These are phyloP conservation scores for Helminthosporium solani DNA, from an alignment of 2,329 filamentous ascomycete species.

Conservation along the genomic window DNA sequence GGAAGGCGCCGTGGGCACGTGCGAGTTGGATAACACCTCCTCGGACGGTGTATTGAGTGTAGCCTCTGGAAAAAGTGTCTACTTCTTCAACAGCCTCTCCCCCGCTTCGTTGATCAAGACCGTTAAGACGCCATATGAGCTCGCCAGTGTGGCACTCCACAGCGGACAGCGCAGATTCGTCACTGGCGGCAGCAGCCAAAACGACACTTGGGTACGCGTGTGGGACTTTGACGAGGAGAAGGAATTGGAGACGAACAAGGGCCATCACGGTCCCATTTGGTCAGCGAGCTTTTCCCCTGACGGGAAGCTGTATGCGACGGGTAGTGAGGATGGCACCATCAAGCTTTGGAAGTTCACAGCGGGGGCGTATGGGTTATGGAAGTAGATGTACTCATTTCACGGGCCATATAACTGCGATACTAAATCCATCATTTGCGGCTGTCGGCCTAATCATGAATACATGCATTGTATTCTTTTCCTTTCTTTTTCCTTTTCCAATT, in stretches of 20 bases:
- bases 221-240: slow-evolving; percentile 83
- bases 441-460: too few relatives aligned
- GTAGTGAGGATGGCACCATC: slow-evolving; percentile 95
- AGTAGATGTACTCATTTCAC: too few relatives aligned
- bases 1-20: slow-evolving; percentile 84
- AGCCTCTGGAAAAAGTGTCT: slow-evolving; percentile 89
- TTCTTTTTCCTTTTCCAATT: too few relatives aligned
- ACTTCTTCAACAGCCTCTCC: slow-evolving; percentile 79
- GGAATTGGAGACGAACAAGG: slow-evolving; percentile 91
- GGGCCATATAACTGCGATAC: not conserved
- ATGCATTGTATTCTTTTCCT: too few relatives aligned
- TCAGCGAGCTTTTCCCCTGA: slow-evolving; percentile 93
- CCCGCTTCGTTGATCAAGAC: slow-evolving; percentile 75
- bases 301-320: slow-evolving; percentile 92
- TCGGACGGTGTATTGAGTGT: slow-evolving; percentile 79
- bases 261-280: slow-evolving; percentile 97
- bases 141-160: slow-evolving; percentile 88
- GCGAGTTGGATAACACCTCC: slow-evolving; percentile 69
- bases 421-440: slow-evolving; percentile 6
- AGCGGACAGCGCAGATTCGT: slow-evolving; percentile 78
- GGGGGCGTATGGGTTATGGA: slow-evolving; percentile 66
- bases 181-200: slow-evolving; percentile 75
- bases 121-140: slow-evolving; percentile 76
- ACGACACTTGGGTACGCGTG: slow-evolving; percentile 93
- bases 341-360: slow-evolving; percentile 78